A percentile compares a stretch with the other conserved stretches of the same genome.
Conservation (phyloP, 2,329 filamentous ascomycete genomes). For the Cladosporium colombiae region DNA sequence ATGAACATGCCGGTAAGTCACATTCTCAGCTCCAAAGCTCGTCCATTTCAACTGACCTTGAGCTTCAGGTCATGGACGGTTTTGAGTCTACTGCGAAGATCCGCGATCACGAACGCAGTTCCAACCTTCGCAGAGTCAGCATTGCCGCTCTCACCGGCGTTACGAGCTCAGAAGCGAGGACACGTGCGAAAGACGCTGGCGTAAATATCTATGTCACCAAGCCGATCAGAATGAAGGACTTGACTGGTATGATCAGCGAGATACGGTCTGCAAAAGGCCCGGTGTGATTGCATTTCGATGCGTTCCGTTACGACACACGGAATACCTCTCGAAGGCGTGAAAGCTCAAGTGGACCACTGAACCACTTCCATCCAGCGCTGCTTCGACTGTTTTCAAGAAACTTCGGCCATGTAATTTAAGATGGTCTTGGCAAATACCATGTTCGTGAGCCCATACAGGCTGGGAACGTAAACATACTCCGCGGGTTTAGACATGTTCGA, state of each 20-base stretch:
- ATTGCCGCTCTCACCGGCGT: conserved; percentile 39
- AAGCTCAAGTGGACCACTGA: too few relatives aligned
- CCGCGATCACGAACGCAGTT: conserved; percentile 30
- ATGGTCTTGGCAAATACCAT: too few relatives aligned
- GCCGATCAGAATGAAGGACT: conserved; percentile 34
- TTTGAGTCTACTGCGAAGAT: conserved; percentile 35
- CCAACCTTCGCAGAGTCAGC: conserved; percentile 16
- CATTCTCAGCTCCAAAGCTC: neutral
- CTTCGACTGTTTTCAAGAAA: too few relatives aligned
- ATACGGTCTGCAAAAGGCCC: neutral
- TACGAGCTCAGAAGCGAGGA: conserved; percentile 29
- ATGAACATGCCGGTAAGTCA: conserved; percentile 34
- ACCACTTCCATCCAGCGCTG: too few relatives aligned
- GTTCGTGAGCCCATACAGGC: too few relatives aligned
- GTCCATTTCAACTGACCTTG: neutral
- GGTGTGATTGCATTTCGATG: neutral
- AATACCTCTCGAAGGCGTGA: neutral
- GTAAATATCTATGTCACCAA: conserved; percentile 38
- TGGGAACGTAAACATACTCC: too few relatives aligned
- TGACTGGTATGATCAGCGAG: conserved; percentile 2
- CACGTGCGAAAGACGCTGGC: conserved; percentile 32
- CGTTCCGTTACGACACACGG: neutral
- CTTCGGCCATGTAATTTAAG: too few relatives aligned
- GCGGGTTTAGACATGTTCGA: too few relatives aligned
- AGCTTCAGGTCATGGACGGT: conserved; percentile 34